These are phyloP conservation scores for Colletotrichum sp. DNA, from an alignment of 2,329 filamentous ascomycete species.

Conservation along the genomic window DNA sequence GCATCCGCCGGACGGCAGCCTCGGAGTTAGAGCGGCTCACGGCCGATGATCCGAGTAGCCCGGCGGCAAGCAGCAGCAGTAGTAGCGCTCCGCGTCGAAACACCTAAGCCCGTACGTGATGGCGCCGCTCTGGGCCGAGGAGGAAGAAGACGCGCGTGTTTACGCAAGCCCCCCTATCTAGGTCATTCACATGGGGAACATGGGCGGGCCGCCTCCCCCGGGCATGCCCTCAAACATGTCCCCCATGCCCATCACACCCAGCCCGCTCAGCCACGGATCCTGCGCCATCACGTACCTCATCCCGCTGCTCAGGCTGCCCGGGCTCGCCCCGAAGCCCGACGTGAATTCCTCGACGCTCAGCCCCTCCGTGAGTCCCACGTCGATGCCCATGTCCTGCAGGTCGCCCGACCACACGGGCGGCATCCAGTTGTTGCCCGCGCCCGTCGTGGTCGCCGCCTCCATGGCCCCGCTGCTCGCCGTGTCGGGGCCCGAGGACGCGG, in stretches of 20 bases:
- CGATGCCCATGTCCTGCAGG: conserved; percentile 15
- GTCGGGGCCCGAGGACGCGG: neutral
- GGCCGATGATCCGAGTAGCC: neutral
- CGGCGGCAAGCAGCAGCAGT: neutral
- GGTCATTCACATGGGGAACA: conserved; percentile 36
- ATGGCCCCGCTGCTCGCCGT: neutral
- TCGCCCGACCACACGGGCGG: neutral
- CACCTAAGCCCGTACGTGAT: neutral
- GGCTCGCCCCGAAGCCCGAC: conserved; percentile 17
- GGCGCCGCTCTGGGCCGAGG: neutral
- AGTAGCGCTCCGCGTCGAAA: neutral
- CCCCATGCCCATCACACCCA: conserved; percentile 26
- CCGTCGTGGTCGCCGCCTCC: neutral
- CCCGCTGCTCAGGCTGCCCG: conserved; percentile 24
- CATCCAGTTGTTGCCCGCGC: neutral
- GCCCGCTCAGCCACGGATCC: conserved; percentile 45
- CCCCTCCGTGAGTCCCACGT: conserved; percentile 12
- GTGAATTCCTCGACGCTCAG: conserved; percentile 21
- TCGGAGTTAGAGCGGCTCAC: neutral
- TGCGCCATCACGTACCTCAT: conserved; percentile 38
- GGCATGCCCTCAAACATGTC: conserved; percentile 39
- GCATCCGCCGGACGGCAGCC: neutral
- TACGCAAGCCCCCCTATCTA: neutral
- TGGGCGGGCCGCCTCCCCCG: conserved; percentile 26
- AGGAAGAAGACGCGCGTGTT: neutral